Evolutionary conservation across 2,329 filamentous ascomycete species (phyloP).

Genomic region (Stachybotrys chlorohalonatus): DNA sequence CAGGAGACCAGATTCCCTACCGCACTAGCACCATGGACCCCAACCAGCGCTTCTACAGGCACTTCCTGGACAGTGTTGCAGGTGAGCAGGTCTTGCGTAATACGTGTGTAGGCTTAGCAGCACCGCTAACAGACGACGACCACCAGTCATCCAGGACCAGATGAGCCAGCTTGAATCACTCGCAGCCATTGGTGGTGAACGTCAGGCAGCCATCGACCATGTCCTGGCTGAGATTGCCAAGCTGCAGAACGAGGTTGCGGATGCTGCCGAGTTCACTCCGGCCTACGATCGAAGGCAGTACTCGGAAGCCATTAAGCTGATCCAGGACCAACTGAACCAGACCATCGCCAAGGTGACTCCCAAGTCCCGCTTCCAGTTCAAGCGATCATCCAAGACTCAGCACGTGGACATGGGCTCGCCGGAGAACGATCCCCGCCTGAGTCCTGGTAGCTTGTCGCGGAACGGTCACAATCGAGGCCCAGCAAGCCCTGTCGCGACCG

Average conservation of each 20-base stretch:
- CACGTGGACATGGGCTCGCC: slow-evolving; percentile 33
- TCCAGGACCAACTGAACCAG: slow-evolving; percentile 70
- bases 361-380: slow-evolving; percentile 79
- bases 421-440: slow-evolving; percentile 33
- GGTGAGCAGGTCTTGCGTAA: slow-evolving; percentile 37
- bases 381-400: slow-evolving; percentile 17
- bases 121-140: background rate
- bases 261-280: slow-evolving; percentile 73
- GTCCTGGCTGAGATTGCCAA: slow-evolving; percentile 71
- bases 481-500: slow-evolving; percentile 4
- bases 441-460: slow-evolving; percentile 23
- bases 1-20: slow-evolving; percentile 13
- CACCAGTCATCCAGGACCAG: slow-evolving; percentile 62
- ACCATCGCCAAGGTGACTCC: slow-evolving; percentile 60
- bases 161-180: slow-evolving; percentile 60
- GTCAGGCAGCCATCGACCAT: slow-evolving; percentile 71
- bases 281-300: slow-evolving; percentile 87
- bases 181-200: slow-evolving; percentile 58
- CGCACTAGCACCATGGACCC: slow-evolving; percentile 22
- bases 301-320: slow-evolving; percentile 69
- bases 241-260: slow-evolving; percentile 75
- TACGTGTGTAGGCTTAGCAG: background rate
- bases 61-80: slow-evolving; percentile 68
- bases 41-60: slow-evolving; percentile 76
- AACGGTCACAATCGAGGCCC: slow-evolving; percentile 12